Evolutionary conservation across 441 rosid genomes (phyloP), one percentile per base, ranked within the genome.

Genomic region (Erysimum cheiri): DNA sequence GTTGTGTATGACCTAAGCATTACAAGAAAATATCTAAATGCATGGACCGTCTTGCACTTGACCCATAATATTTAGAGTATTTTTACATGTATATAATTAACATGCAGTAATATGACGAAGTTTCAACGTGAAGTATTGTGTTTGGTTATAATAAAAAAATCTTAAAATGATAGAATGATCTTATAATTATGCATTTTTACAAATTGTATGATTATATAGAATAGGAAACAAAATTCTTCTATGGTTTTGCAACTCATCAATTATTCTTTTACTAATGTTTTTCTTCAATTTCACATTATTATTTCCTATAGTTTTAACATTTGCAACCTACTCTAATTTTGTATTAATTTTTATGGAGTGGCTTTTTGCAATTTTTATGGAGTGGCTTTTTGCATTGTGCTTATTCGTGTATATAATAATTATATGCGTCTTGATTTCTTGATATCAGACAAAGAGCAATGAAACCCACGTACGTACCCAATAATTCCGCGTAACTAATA

Each of bases 381-480:
- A 12, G 35, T 48, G 33, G 37, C 10, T 17, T 17, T 64, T 57
- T 40, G 61, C 9, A 41, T 40, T 37, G 66, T 28, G 28, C 15
- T 4, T 8, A 56, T 55, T 63, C 32, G 4, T 40, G 71, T 15
- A 50, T 41, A 40, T 49, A 66, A 50, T 24, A 39, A 49, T 8
- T n/a, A 12, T 48, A 22, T 37, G 57, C 24, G 37, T 39, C 12
- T 54, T 54, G 78, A 68, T 26, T 61, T 74, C 46, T 61, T 68
- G 59, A 74, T 67, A 46, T 46, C 43, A 61, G 69, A 68, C 73
- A 74, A 60, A 74, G 32, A 22, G 35, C 59, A 68, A 74, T 54
- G 53, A 74, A 67, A 61, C 69, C 59, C 70, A 75, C 65, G 57
- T 52, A 63, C 53, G 69, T 63, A 48, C 74, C 66, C 70, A 64